These are phyloP conservation scores for Stemphylium beticola DNA, from an alignment of 2,329 filamentous ascomycete species.

Conservation along the genomic window DNA sequence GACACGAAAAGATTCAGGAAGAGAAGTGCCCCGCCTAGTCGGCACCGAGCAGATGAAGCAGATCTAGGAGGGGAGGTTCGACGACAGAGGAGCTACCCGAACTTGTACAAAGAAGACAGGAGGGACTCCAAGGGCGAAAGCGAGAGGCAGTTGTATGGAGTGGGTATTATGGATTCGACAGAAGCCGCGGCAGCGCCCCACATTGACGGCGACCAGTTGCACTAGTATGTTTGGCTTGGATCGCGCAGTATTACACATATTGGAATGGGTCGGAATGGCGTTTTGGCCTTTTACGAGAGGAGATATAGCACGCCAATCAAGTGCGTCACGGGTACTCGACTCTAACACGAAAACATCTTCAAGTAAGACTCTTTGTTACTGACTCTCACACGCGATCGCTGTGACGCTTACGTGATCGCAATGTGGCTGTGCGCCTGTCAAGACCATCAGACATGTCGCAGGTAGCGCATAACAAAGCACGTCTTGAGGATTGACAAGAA, in stretches of 20 bases:
- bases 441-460: not conserved
- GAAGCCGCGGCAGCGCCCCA: not conserved
- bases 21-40: constrained; percentile 45
- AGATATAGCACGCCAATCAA: not conserved
- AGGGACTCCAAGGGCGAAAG: constrained; percentile 22
- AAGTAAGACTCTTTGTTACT: not conserved
- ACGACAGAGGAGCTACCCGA: constrained; percentile 48
- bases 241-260: not conserved
- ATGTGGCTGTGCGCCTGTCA: constrained; percentile 7
- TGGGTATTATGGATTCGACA: not conserved
- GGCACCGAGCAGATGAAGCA: constrained; percentile 30
- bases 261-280: not conserved
- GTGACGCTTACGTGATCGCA: not conserved
- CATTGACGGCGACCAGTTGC: not conserved
- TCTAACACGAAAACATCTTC: not conserved
- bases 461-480: not conserved
- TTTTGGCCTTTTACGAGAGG: not conserved
- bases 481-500: not conserved
- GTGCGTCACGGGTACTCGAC: not conserved
- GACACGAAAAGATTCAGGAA: constrained; percentile 37
- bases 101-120: constrained; percentile 34
- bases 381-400: not conserved
- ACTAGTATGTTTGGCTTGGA: constrained; percentile 1
- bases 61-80: constrained; percentile 34
- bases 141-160: not conserved